These are phyloP conservation scores for Ganoderma lingzhi DNA, from an alignment of 1,284 basidiomycete genomes.

Conservation along the genomic window DNA sequence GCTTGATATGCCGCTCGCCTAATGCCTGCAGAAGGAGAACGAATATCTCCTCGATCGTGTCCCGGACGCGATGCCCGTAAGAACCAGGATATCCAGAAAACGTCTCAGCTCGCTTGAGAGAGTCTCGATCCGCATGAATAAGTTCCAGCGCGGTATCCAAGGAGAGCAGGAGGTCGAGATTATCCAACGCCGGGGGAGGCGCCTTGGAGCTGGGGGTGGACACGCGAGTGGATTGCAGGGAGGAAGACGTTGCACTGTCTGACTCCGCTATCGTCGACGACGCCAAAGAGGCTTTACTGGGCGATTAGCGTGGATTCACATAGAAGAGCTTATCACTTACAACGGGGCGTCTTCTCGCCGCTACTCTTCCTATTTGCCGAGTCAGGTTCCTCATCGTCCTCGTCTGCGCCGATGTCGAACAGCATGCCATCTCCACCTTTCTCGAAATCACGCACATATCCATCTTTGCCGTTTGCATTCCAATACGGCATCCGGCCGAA, in stretches of 20 bases:
- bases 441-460: conserved; percentile 52
- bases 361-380: conserved; percentile 40
- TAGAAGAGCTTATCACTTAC: conserved; percentile 16
- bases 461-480: conserved; percentile 35
- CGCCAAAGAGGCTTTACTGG: conserved; percentile 33
- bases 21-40: conserved; percentile 85
- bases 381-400: conserved; percentile 57
- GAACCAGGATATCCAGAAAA: conserved; percentile 88
- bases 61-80: conserved; percentile 82
- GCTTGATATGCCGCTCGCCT: conserved; percentile 81
- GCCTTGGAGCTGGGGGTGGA: conserved; percentile 32
- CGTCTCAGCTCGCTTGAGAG: conserved; percentile 91
- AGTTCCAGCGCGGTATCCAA: conserved; percentile 92
- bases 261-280: conserved; percentile 29
- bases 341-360: conserved; percentile 33
- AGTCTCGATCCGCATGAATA: conserved; percentile 92
- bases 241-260: conserved; percentile 25
- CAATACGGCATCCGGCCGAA: conserved; percentile 29
- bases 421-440: conserved; percentile 55
- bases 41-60: conserved; percentile 93
- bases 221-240: conserved; percentile 33
- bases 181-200: conserved; percentile 51
- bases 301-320: not conserved
- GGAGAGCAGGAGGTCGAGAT: conserved; percentile 89
- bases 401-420: conserved; percentile 68